Percentiles rank a stretch among this genome's conserved stretches.
Evolutionary conservation across 1,284 basidiomycete species (phyloP).

Genomic region (Takashimella tepidaria): DNA sequence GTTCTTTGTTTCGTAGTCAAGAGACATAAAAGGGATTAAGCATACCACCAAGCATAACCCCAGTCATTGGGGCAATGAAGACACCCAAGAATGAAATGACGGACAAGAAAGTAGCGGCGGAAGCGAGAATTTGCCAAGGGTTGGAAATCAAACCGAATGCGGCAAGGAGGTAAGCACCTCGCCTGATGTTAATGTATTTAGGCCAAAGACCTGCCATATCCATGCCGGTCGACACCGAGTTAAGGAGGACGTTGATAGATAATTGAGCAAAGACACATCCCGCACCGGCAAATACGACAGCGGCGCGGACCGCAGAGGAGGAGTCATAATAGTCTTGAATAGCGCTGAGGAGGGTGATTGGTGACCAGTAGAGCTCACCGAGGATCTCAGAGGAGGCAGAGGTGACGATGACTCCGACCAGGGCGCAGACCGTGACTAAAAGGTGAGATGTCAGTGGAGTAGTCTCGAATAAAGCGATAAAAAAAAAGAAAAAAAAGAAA

Average conservation of each 20-base stretch:
- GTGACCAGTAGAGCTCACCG: conserved; percentile 25
- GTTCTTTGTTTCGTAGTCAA: too few relatives aligned
- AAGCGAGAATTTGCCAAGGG: conserved; percentile 45
- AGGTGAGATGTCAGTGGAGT: too few relatives aligned
- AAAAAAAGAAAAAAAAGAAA: too few relatives aligned
- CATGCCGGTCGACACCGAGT: conserved; percentile 31
- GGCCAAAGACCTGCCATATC: conserved; percentile 28
- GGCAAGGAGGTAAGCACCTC: conserved; percentile 39
- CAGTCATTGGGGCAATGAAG: conserved; percentile 44
- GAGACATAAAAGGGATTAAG: too few relatives aligned
- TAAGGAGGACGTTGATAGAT: conserved; percentile 22
- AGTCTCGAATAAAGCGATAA: too few relatives aligned
- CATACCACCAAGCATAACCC: conserved; percentile 36
- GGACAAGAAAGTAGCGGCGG: conserved; percentile 39
- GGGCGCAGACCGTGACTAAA: conserved; percentile 23
- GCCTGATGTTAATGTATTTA: conserved; percentile 47
- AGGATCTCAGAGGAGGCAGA: conserved; percentile 19
- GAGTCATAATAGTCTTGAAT: conserved; percentile 28
- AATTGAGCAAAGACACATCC: conserved; percentile 21
- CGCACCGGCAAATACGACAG: conserved; percentile 27
- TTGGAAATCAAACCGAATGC: conserved; percentile 37
- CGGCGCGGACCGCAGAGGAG: conserved; percentile 25
- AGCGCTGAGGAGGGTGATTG: conserved; percentile 22
- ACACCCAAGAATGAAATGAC: conserved; percentile 42
- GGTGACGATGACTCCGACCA: conserved; percentile 32